Base-by-base conservation (phyloP, 2,329 filamentous ascomycete species). In the Diaporthe sp. region DNA sequence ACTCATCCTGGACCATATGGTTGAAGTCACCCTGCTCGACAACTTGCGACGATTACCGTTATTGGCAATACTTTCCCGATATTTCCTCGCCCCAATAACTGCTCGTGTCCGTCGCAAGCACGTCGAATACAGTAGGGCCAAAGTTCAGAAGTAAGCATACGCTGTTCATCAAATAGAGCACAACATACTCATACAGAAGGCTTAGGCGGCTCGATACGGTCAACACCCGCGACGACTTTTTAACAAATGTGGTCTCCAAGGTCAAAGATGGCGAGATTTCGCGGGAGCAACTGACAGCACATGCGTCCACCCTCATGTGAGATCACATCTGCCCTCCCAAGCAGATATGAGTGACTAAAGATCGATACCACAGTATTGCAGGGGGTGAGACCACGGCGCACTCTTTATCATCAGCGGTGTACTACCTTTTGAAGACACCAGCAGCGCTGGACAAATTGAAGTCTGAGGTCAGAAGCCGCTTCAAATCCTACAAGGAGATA, bases 211-310 rank as follows among this genome's bases (percentile, higher is more conserved):
- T 72, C 12, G 34, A 72, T 19, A 12, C 39, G 22, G 19, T 37
- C 4, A 59, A 25, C 28, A 46, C n/a, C 8, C 73, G 78, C 6
- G 77, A 79, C 72, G 79, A 81, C 53, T 80, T 81, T 49, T 37
- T 81, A 3, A 67, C 76, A 7, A 65, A 65, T 75, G 15, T 57
- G 80, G 31, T 77, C 22, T 71, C 55, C 17, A 76, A 79, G n/a
- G 77, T 79, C 44, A 70, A 80, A 55, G 57, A 57, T 5, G 78
- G 79, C 31, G 77, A 78, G n/a, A 74, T 82, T 15, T 42, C 68
- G 0, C 44, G 75, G 39, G 79, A 80, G 62, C 79, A 82, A 42
- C 68, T 82, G 59, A 78, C 79, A 1, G 79, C 80, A 34, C 76
- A 83, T 71, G 74, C 74, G 46, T 79, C 79, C 9, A 75, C 77